phyloP scores from a whole-genome alignment of 352 stramenopile species.

The Halophytophthora polymorphica region DNA sequence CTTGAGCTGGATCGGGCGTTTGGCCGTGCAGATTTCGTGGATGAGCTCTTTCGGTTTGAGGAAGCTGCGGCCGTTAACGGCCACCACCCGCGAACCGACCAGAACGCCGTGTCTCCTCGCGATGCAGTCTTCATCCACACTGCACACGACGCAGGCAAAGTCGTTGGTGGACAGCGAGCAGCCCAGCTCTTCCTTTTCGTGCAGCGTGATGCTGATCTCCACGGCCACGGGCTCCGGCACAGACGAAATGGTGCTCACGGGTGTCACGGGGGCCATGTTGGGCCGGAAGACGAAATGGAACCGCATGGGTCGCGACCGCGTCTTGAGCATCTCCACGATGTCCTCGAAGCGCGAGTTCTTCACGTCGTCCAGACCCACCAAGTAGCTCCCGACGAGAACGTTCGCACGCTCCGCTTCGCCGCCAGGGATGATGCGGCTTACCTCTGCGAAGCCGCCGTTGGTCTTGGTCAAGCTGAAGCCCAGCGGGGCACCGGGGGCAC shows the following conservation, averaged over 20 bases:
- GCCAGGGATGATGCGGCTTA: constrained; percentile 56
- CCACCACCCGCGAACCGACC: constrained; percentile 62
- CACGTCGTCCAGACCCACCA: constrained; percentile 62
- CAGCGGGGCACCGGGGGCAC: constrained; percentile 34
- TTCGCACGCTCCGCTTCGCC: constrained; percentile 54
- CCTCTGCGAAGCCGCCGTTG: constrained; percentile 61
- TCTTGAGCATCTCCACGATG: constrained; percentile 59
- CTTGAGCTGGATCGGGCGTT: constrained; percentile 57
- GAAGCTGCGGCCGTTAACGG: constrained; percentile 57
- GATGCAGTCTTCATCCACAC: constrained; percentile 53
- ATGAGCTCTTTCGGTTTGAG: constrained; percentile 50
- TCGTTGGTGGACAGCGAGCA: constrained; percentile 50
- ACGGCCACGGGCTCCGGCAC: constrained; percentile 60
- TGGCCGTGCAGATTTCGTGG: constrained; percentile 43
- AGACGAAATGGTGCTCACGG: constrained; percentile 42
- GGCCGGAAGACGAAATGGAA: constrained; percentile 69
- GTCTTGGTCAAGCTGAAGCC: constrained; percentile 76
- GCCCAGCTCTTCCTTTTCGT: constrained; percentile 53
- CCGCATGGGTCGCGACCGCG: constrained; percentile 42
- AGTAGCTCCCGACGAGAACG: constrained; percentile 70
- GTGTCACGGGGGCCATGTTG: constrained; percentile 14
- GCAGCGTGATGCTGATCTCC: constrained; percentile 53
- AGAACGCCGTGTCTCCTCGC: constrained; percentile 55
- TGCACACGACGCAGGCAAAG: constrained; percentile 57
- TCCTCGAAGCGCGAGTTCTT: constrained; percentile 70